Conservation (phyloP, 2,329 filamentous ascomycete genomes). For the Penicillium sp. region DNA sequence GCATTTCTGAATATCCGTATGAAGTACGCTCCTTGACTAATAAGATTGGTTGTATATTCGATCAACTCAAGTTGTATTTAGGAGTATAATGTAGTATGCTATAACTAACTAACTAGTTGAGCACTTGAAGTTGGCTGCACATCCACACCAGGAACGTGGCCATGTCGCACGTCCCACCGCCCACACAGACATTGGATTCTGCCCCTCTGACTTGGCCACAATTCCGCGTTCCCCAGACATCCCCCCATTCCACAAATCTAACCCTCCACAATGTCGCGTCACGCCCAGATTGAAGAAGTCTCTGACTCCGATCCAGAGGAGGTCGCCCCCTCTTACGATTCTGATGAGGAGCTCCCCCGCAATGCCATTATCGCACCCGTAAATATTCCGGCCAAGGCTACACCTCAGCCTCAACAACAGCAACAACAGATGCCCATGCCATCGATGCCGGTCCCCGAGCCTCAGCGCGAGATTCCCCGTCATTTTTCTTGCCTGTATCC, state of each 20-base stretch:
- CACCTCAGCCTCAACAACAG: constrained; percentile 9
- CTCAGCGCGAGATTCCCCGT: constrained; percentile 60
- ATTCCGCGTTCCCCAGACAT: constrained; percentile 21
- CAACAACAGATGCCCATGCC: constrained; percentile 13
- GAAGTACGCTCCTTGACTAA: too few species aligned
- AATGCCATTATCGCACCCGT: constrained; percentile 41
- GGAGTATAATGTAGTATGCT: too few species aligned
- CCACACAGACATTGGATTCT: constrained; percentile 19
- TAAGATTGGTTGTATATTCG: too few species aligned
- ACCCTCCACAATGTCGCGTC: constrained; percentile 62
- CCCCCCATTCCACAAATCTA: constrained; percentile 1
- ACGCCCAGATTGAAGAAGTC: constrained; percentile 89
- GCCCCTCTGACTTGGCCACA: constrained; percentile 20
- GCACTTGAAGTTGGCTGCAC: neutral
- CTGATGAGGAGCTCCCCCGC: constrained; percentile 36
- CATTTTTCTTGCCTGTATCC: constrained; percentile 90
- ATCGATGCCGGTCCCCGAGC: constrained; percentile 35
- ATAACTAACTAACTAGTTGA: too few species aligned
- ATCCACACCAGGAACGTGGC: neutral
- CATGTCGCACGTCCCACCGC: constrained; percentile 8
- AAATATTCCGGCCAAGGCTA: constrained; percentile 24
- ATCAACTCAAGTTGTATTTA: neutral
- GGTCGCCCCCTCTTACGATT: constrained; percentile 70
- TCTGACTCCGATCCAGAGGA: constrained; percentile 89
- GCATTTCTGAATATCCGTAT: too few species aligned